phyloP scores from a whole-genome alignment of 805 yeast species.

The Peterozyma xylosa region DNA sequence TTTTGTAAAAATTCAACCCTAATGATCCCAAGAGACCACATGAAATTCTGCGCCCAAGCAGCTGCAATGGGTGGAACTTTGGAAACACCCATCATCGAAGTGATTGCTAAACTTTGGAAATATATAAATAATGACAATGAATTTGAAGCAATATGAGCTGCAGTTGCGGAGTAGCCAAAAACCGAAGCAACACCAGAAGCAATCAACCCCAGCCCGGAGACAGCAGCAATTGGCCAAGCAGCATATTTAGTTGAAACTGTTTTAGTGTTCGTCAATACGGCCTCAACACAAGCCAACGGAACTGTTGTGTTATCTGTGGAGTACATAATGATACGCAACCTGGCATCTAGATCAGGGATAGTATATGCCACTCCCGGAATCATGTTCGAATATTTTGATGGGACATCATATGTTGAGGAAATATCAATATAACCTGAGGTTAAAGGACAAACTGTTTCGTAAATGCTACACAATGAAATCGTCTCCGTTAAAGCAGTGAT shows the following conservation, averaged over 20 bases:
- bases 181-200: conserved; percentile 85
- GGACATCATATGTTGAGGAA: conserved; percentile 37
- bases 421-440: conserved; percentile 82
- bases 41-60: conserved; percentile 96
- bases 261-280: conserved; percentile 76
- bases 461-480: conserved; percentile 59
- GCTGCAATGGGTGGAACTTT: conserved; percentile 94
- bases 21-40: conserved; percentile 93
- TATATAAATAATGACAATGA: conserved; percentile 87
- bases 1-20: conserved; percentile 68
- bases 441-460: conserved; percentile 70
- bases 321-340: conserved; percentile 68
- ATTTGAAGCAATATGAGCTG: conserved; percentile 96
- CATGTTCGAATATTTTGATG: conserved; percentile 30
- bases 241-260: conserved; percentile 91
- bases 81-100: conserved; percentile 92
- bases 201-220: conserved; percentile 80
- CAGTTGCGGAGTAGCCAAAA: conserved; percentile 84
- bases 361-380: conserved; percentile 85
- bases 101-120: conserved; percentile 88
- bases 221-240: conserved; percentile 93
- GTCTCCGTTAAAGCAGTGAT: conserved; percentile 47
- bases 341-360: conserved; percentile 91
- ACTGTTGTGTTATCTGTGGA: conserved; percentile 34
- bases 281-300: conserved; percentile 88